These are phyloP conservation scores for Suillus subluteus DNA, from an alignment of 768 basidiomycete genomes.

Conservation along the genomic window DNA sequence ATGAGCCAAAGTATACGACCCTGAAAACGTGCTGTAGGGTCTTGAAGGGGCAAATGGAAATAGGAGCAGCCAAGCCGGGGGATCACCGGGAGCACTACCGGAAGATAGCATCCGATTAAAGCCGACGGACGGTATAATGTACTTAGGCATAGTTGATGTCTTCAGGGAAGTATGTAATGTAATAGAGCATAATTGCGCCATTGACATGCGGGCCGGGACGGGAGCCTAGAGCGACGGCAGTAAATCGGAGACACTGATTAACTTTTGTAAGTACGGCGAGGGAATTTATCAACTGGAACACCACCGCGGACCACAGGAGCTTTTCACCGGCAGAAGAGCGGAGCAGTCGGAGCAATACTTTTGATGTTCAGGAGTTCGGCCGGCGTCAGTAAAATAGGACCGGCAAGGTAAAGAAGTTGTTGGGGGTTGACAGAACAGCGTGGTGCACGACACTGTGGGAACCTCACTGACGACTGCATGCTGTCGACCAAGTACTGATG, in stretches of 20 bases:
- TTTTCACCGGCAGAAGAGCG: neutral
- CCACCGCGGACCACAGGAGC: neutral
- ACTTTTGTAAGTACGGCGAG: neutral
- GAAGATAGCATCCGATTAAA: neutral
- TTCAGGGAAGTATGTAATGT: neutral
- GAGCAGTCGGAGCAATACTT: neutral
- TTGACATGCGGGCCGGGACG: neutral
- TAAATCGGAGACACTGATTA: neutral
- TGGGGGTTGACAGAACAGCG: slow-evolving; percentile 9
- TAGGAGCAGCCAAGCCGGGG: neutral
- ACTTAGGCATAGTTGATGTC: neutral
- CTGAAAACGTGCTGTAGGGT: slow-evolving; percentile 4
- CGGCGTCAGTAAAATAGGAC: neutral
- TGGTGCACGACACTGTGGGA: neutral
- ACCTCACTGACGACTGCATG: neutral
- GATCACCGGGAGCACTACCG: neutral
- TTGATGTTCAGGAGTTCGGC: neutral
- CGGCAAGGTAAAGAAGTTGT: neutral
- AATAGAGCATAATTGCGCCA: neutral
- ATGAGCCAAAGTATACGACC: neutral
- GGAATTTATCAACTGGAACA: neutral
- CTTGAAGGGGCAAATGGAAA: neutral
- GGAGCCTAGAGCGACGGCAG: neutral
- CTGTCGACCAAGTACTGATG: neutral
- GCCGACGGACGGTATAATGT: neutral